Conservation (phyloP, 306 rosid genomes). For the Quercus cerris region DNA sequence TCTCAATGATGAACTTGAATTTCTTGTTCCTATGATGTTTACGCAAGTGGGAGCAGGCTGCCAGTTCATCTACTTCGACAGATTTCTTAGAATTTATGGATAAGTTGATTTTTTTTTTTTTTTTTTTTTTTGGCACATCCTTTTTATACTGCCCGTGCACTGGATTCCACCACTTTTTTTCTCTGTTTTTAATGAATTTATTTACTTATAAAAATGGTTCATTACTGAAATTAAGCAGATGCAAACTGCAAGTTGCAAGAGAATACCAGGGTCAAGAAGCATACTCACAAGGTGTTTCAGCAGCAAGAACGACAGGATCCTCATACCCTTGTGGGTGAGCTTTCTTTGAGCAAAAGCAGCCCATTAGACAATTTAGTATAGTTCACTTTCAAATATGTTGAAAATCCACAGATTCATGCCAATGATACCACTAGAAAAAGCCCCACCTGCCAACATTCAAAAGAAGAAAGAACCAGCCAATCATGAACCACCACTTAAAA, state of each 20-base stretch:
- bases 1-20: too few species aligned
- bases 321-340: slow-evolving; percentile 51
- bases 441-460: slow-evolving; percentile 12
- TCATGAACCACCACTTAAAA: neutral
- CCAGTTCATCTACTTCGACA: too few species aligned
- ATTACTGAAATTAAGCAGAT: slow-evolving; percentile 3
- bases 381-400: slow-evolving; percentile 23
- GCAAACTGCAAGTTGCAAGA: slow-evolving; percentile 20
- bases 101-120: too few species aligned
- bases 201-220: neutral
- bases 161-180: too few species aligned
- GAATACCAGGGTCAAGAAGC: slow-evolving; percentile 23
- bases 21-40: too few species aligned
- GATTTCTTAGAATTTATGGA: too few species aligned
- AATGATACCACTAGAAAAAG: slow-evolving; percentile 11
- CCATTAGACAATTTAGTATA: slow-evolving; percentile 56
- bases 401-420: slow-evolving; percentile 11
- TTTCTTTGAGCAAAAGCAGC: slow-evolving; percentile 62
- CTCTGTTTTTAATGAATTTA: too few species aligned
- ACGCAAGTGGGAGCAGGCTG: too few species aligned
- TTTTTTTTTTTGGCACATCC: too few species aligned
- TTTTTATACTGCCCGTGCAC: too few species aligned
- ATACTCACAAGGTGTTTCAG: slow-evolving; percentile 91
- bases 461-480: slow-evolving; percentile 14
- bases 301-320: slow-evolving; percentile 69